Conservation (phyloP, 495 filamentous ascomycete species). For the Aspergillus bridgeri region DNA sequence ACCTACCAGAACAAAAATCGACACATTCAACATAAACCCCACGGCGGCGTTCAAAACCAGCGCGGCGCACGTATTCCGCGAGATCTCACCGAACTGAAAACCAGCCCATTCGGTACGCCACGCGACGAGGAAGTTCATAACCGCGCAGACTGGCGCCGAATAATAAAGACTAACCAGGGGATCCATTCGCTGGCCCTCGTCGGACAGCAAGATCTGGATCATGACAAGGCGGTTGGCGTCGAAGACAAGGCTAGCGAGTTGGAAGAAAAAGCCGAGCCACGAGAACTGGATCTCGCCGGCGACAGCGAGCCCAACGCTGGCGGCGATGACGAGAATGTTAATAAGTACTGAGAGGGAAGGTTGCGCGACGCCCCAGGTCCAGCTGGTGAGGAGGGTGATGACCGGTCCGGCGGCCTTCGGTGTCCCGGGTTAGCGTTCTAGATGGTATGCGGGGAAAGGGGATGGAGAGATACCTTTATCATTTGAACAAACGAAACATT, state of each 20-base stretch:
- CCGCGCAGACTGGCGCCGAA: constrained; percentile 73
- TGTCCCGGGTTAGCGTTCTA: background rate
- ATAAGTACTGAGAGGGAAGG: constrained; percentile 57
- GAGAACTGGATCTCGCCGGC: constrained; percentile 74
- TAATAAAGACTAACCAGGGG: constrained; percentile 83
- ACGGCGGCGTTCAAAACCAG: constrained; percentile 67
- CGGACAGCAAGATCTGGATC: constrained; percentile 69
- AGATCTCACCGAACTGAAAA: constrained; percentile 52
- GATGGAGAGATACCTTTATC: constrained; percentile 58
- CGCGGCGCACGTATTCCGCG: constrained; percentile 51
- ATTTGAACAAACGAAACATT: constrained; percentile 80
- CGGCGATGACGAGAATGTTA: constrained; percentile 71
- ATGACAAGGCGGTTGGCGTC: constrained; percentile 76
- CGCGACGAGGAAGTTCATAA: constrained; percentile 70
- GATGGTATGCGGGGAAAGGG: background rate
- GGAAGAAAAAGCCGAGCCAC: constrained; percentile 64
- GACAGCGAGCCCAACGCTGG: constrained; percentile 70
- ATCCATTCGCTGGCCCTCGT: constrained; percentile 74
- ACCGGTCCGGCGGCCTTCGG: constrained; percentile 62
- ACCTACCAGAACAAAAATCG: constrained; percentile 70
- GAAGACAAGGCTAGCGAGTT: constrained; percentile 65
- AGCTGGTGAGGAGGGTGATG: constrained; percentile 61
- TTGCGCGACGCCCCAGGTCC: constrained; percentile 59
- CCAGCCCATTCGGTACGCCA: constrained; percentile 52
- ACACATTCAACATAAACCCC: constrained; percentile 74